phyloP scores from a whole-genome alignment of 345 rosid species.

The Garcia nutans region DNA sequence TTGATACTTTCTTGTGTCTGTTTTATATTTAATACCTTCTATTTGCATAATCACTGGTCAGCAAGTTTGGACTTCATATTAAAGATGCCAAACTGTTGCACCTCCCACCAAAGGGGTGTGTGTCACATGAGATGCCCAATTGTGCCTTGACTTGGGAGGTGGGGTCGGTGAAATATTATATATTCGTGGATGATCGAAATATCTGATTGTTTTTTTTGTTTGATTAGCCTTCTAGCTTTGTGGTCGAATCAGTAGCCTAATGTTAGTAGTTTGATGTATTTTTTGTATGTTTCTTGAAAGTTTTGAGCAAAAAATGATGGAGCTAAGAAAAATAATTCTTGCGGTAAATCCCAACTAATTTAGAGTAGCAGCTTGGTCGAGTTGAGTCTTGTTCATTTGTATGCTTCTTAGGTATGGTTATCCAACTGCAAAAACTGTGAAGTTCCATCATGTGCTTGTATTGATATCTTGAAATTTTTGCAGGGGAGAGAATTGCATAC shows the following conservation, averaged over 20 bases:
- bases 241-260: background rate
- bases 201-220: background rate
- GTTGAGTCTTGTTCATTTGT: background rate
- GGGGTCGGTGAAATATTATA: background rate
- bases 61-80: background rate
- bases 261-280: background rate
- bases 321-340: background rate
- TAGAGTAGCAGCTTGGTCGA: background rate
- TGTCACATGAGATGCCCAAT: background rate
- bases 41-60: background rate
- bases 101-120: background rate
- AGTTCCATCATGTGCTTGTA: background rate
- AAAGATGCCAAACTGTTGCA: background rate
- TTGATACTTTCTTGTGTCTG: background rate
- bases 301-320: background rate
- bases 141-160: background rate
- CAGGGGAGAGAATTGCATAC: slow-evolving; percentile 56
- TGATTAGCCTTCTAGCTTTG: background rate
- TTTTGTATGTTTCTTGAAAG: background rate
- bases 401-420: slow-evolving; percentile 3
- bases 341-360: background rate
- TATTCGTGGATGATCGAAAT: background rate
- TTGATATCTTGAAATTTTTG: slow-evolving; percentile 19
- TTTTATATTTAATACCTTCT: background rate
- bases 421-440: slow-evolving; percentile 2